Evolutionary conservation across 495 filamentous ascomycete genomes (phyloP).

Genomic region (Jackrogersella multiformis): DNA sequence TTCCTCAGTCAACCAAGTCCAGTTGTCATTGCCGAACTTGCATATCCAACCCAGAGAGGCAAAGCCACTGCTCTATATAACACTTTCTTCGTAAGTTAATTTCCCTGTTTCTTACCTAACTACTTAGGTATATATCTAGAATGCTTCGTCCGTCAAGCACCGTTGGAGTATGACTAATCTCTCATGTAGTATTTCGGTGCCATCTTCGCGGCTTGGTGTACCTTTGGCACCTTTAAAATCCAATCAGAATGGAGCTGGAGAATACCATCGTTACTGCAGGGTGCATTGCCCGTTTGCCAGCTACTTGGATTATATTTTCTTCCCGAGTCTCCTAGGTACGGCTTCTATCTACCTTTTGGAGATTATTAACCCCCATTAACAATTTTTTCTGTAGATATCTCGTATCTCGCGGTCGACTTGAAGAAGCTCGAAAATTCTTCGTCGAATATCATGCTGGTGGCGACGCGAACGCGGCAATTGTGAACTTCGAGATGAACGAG

Average conservation of each 20-base stretch:
- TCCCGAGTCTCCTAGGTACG: slow-evolving; percentile 6
- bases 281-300: not conserved
- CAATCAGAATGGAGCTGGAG: slow-evolving; percentile 8
- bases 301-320: slow-evolving; percentile 3
- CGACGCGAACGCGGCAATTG: not conserved
- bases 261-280: not conserved
- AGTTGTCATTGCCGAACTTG: not conserved
- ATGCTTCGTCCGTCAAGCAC: not conserved
- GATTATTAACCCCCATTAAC: not conserved
- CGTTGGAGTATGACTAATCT: not conserved
- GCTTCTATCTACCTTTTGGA: not conserved
- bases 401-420: not conserved
- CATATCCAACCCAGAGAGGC: slow-evolving; percentile 7
- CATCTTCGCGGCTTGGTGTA: slow-evolving; percentile 7
- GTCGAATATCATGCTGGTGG: slow-evolving; percentile 4
- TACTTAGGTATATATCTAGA: too few relatives aligned
- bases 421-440: slow-evolving; percentile 1
- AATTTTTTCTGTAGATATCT: not conserved
- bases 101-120: not conserved
- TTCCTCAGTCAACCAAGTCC: slow-evolving; percentile 6
- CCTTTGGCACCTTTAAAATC: slow-evolving; percentile 11
- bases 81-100: slow-evolving; percentile 1
- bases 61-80: slow-evolving; percentile 7
- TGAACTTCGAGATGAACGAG: slow-evolving; percentile 7
- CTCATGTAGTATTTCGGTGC: not conserved